Evolutionary conservation across 192 early-diverging fungal genomes (phyloP), one percentile per base, ranked within the genome.

Genomic region (Funneliformis geosporum): DNA sequence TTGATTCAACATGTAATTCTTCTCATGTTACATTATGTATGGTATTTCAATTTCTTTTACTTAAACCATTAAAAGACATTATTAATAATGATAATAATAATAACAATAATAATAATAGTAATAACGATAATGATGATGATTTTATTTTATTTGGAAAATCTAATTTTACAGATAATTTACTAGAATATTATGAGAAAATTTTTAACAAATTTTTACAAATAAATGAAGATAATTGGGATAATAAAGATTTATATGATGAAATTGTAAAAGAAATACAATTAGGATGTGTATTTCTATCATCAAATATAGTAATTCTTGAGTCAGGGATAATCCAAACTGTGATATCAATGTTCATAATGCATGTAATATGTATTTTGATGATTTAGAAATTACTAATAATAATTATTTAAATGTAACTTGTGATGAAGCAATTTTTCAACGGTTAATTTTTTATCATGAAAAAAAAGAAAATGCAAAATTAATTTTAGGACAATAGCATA

Each of bases 291-390:
- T 10, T 74, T 55, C 0, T 14, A 1, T 4, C 11, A 33, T 9
- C 50, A 10, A 74, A 74, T 28, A 2, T 74, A 16, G 16, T 72
- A 21, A 74, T 74, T 18, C 5, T 74, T 60, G 33, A 27, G 33
- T 47, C 7, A 4, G 28, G 4, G 16, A 74, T 3, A 60, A 4
- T 16, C 25, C 28, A 28, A 74, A 60, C 27, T 74, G 47, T 60
- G 40, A 74, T 74, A 3, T 9, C 38, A 74, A 74, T 74, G 2
- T 74, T 33, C 11, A 74, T 14, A 23, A 74, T 59, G 21, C 27
- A 0, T 73, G 71, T 6, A 25, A 50, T n/a, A 50, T 55, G 8
- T 73, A 73, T 28, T 73, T 27, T 46, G 33, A 73, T 55, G 47
- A 73, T 55, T 0, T 73, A 12, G 8, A 47, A 21, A 9, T 55